Percentiles rank a stretch among this genome's conserved stretches.
Conservation (phyloP, 2,329 filamentous ascomycete species). For the Trichoderma breve region DNA sequence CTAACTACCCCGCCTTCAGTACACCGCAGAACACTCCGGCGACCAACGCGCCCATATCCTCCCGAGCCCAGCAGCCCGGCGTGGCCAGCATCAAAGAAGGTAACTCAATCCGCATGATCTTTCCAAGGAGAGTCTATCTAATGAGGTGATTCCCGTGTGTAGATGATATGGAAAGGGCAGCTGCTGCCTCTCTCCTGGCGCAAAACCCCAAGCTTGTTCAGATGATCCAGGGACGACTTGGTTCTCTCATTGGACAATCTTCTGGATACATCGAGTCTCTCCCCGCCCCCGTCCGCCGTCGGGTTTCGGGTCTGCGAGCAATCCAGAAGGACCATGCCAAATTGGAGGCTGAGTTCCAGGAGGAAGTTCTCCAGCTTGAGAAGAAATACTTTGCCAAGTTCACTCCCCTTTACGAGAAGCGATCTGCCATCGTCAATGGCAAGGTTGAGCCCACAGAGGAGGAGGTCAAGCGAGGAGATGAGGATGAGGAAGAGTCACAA, state of each 20-base stretch:
- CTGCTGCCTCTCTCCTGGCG: slow-evolving; percentile 89
- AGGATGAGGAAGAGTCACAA: slow-evolving; percentile 66
- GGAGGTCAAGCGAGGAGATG: slow-evolving; percentile 83
- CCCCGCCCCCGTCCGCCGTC: slow-evolving; percentile 81
- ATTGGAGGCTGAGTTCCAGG: slow-evolving; percentile 96
- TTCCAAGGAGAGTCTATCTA: slow-evolving; percentile 20
- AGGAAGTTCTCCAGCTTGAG: slow-evolving; percentile 95
- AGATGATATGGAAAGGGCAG: slow-evolving; percentile 88
- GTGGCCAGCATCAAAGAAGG: slow-evolving; percentile 97
- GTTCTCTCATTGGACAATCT: slow-evolving; percentile 86
- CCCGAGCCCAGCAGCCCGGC: slow-evolving; percentile 91
- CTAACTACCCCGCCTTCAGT: slow-evolving; percentile 55
- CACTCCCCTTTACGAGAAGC: slow-evolving; percentile 94
- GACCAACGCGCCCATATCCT: slow-evolving; percentile 94
- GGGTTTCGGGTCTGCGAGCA: slow-evolving; percentile 92
- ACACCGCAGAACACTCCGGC: slow-evolving; percentile 98
- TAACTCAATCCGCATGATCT: slow-evolving; percentile 47
- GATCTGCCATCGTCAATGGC: slow-evolving; percentile 89
- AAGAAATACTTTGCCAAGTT: slow-evolving; percentile 99
- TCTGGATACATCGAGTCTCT: slow-evolving; percentile 98
- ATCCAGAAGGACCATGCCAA: slow-evolving; percentile 99
- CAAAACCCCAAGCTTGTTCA: slow-evolving; percentile 92
- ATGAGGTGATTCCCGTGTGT: slow-evolving; percentile 22
- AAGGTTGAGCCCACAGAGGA: slow-evolving; percentile 78
- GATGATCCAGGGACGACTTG: slow-evolving; percentile 97